Base-by-base conservation (phyloP, 805 yeast species). In the Starmerella roubikii region DNA sequence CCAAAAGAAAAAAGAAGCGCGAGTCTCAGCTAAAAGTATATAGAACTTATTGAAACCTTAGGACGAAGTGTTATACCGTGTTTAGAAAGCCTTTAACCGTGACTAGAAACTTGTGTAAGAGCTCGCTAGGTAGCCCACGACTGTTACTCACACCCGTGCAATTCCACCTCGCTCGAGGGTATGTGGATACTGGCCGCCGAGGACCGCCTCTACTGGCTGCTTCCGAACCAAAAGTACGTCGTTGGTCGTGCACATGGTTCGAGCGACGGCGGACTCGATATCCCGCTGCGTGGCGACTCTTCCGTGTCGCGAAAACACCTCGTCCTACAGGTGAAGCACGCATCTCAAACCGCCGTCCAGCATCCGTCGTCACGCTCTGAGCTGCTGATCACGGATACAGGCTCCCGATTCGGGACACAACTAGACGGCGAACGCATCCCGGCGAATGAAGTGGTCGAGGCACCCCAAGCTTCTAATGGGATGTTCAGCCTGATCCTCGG, bases 261-360 rank as follows among this genome's bases (percentile, higher is more conserved):
- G 24, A 7, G 10, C 10, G 24, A 30, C 4, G 32, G 32, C 16
- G 17, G n/a, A 1, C 6, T 7, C 12, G 25, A 33, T 23, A 35
- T 52, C 13, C 33, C 37, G 17, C 30, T 52, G 4, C 39, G 40
- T 5, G 21, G 16, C 15, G 51, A 46, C 30, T 34, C 50, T 8
- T 46, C 55, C 22, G 54, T 56, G 11, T 54, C 58, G 3, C 40
- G 59, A 20, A 35, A 41, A 30, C 60, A 56, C 30, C 30, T 42
- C 2, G 24, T 30, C 11, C 35, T 55, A 8, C 34, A 36, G 18
- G 50, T 54, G 16, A 32, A 17, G 8, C 23, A 32, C 7, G 35
- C 42, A 2, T 19, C 34, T 7, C 39, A 32, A 3, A 49, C 43
- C 19, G 37, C 46, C 2, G 34, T 19, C 3, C 10, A 17, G n/a